Base-by-base conservation (phyloP, 78 protist genomes). In the Dictyostelium firmibasis region DNA sequence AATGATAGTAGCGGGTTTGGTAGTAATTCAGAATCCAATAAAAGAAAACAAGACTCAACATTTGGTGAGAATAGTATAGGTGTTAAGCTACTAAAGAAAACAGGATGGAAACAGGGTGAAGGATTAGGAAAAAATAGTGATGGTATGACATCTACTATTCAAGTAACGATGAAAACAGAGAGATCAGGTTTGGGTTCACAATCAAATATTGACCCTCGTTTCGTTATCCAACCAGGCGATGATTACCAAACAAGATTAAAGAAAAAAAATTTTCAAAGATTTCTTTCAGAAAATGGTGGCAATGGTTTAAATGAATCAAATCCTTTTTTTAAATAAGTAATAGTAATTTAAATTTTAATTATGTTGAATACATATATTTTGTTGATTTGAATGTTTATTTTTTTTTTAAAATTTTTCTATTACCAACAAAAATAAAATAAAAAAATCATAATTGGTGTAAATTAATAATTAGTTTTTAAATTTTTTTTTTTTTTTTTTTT, bases 41-140 rank as follows among this genome's bases (percentile, higher is more conserved):
- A 77, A 77, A 77, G 60, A 41, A 77, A 77, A 77, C 57, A 35
- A 41, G 83, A 77, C 20, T 35, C 50, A 29, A 44, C 93, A 47
- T 89, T 81, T 38, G 83, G 86, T 47, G 77, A 78, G n/a, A 89
- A 89, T 69, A 89, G 94, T 50, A 69, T 89, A 8, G 94, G 94
- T 23, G 83, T 64, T 70, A 89, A 81, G 35, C 69, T 89, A 33
- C 29, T 89, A 75, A 75, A 89, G 82, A 89, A 81, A 70, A 31
- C 88, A 23, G 94, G 94, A 14, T 89, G 94, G 94, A 78, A 78
- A 29, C 67, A 50, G 9, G 93, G 77, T 43, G 85, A 76, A 9
- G 84, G 85, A 0, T 43, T 87, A 64, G 93, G 93, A 9, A 76
- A 79, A 70, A 25, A 69, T 31, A 53, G 67, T 13, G 78, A 43